phyloP scores from a whole-genome alignment of 2,329 filamentous ascomycete genomes.

The Ceratocystis cacaofunesta region DNA sequence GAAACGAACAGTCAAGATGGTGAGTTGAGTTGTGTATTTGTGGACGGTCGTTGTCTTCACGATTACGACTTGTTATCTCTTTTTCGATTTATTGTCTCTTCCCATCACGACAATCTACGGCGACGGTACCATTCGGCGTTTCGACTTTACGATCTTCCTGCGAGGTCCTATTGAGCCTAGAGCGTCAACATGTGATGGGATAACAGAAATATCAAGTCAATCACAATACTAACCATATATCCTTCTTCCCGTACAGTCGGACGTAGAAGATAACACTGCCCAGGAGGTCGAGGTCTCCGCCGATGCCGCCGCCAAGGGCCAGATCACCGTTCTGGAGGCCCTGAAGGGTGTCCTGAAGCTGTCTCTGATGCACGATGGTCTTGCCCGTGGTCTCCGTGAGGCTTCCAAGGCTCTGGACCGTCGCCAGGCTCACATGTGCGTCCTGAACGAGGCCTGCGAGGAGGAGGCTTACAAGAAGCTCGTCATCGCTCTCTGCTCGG shows the following conservation, averaged over 20 bases:
- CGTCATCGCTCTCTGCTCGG: conserved; percentile 92
- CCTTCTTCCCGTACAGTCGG: conserved; percentile 50
- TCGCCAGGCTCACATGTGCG: conserved; percentile 98
- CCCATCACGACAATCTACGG: conserved; percentile 2
- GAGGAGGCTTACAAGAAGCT: conserved; percentile 99
- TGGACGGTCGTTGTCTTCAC: background rate
- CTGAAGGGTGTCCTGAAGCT: conserved; percentile 99
- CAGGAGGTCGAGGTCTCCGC: conserved; percentile 94
- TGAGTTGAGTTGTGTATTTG: conserved; percentile 27
- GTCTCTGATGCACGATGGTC: conserved; percentile 97
- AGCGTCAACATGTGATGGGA: background rate
- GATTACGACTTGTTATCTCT: background rate
- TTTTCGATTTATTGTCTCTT: background rate
- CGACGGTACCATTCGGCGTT: background rate
- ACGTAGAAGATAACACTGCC: conserved; percentile 98
- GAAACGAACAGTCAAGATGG: conserved; percentile 43
- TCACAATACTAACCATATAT: background rate
- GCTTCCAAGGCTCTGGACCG: conserved; percentile 97
- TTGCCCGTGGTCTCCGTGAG: conserved; percentile 95
- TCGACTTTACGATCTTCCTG: background rate
- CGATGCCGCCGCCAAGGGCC: conserved; percentile 73
- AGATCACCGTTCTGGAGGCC: conserved; percentile 96
- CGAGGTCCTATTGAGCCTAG: background rate
- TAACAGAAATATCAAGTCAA: background rate
- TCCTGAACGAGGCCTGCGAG: conserved; percentile 98